These are phyloP conservation scores for Dissophora ornata DNA, from an alignment of 192 early-diverging fungal genomes.

Conservation along the genomic window DNA sequence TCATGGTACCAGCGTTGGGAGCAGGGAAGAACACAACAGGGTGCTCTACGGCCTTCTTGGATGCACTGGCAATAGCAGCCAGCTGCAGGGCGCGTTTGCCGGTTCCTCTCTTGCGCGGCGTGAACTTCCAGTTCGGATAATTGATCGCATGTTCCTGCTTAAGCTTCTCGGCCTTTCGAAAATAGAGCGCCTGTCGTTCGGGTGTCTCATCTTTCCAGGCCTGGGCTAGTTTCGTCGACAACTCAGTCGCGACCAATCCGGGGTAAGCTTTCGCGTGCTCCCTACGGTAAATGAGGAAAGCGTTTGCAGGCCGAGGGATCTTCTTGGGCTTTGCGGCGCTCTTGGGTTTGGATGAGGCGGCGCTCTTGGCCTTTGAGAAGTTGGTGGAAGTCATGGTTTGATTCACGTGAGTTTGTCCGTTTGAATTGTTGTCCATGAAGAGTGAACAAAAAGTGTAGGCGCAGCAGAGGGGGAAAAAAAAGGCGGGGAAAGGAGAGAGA, in stretches of 20 bases:
- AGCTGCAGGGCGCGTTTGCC: constrained; percentile 39
- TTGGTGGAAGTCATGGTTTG: background rate
- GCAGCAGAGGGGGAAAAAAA: background rate
- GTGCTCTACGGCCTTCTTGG: background rate
- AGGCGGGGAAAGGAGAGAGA: background rate
- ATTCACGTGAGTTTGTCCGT: too few species aligned
- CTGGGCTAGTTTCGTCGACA: constrained; percentile 35
- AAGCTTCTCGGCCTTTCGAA: constrained; percentile 15
- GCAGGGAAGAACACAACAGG: too few species aligned
- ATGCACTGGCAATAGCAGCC: constrained; percentile 8
- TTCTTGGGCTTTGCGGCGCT: background rate
- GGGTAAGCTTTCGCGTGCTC: constrained; percentile 16
- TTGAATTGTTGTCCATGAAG: too few species aligned
- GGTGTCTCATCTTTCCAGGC: constrained; percentile 37
- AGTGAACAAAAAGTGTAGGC: background rate
- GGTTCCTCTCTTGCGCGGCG: constrained; percentile 46
- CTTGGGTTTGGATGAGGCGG: background rate
- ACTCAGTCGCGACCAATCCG: constrained; percentile 34
- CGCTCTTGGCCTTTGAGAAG: background rate
- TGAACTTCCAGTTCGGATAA: constrained; percentile 55
- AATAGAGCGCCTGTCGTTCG: constrained; percentile 24
- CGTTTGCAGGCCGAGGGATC: constrained; percentile 54
- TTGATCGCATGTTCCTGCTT: constrained; percentile 26
- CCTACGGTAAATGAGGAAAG: constrained; percentile 54
- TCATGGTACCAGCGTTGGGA: too few species aligned